phyloP scores from a whole-genome alignment of 345 rosid species.

The Rhizophora apiculata region DNA sequence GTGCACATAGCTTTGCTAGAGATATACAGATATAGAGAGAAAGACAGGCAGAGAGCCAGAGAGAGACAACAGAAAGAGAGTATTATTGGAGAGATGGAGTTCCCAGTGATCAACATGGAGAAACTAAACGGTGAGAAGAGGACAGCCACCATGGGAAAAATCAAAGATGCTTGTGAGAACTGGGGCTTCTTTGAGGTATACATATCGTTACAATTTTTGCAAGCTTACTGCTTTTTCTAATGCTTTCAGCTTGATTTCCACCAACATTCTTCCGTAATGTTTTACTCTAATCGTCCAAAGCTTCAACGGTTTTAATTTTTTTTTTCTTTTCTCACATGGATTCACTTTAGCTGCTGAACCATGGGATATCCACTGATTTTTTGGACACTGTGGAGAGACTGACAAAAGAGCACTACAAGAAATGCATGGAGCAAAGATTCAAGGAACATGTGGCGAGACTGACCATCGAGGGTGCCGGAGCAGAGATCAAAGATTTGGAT shows the following conservation, averaged over 20 bases:
- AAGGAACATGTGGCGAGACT: conserved; percentile 61
- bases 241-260: neutral
- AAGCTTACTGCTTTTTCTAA: neutral
- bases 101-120: conserved; percentile 68
- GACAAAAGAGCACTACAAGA: conserved; percentile 80
- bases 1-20: neutral
- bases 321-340: neutral
- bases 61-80: neutral
- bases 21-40: neutral
- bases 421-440: conserved; percentile 83
- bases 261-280: neutral
- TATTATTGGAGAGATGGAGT: conserved; percentile 41
- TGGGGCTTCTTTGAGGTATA: conserved; percentile 98
- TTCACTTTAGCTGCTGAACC: conserved; percentile 57
- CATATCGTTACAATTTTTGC: neutral
- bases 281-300: neutral
- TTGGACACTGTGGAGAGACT: conserved; percentile 67
- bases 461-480: conserved; percentile 55
- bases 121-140: conserved; percentile 65
- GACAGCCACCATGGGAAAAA: conserved; percentile 53
- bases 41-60: neutral
- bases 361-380: conserved; percentile 61
- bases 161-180: conserved; percentile 92
- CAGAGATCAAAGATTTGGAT: conserved; percentile 75
- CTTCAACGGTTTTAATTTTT: neutral